Evolutionary conservation across 257 asterid species (phyloP).

Genomic region (Solanum ahanhuiri): DNA sequence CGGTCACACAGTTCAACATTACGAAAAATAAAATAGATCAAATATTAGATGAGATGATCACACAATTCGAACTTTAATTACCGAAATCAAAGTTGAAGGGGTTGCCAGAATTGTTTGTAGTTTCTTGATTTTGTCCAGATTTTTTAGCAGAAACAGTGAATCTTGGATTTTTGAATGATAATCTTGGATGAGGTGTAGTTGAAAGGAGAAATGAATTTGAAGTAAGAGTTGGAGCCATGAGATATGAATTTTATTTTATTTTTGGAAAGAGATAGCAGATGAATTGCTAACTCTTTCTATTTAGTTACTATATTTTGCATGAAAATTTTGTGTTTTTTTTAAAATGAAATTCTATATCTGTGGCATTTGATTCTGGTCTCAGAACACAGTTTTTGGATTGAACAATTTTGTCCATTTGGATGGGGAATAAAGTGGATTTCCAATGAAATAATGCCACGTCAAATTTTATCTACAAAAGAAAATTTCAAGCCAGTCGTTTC

Average conservation of each 20-base stretch:
- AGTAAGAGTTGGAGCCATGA: conserved; percentile 80
- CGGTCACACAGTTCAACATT: background rate
- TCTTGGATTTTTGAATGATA: conserved; percentile 20
- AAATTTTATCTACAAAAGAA: conserved; percentile 34
- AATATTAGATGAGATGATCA: background rate
- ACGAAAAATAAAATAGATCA: conserved; percentile 22
- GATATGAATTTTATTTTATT: background rate
- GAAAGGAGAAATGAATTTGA: conserved; percentile 59
- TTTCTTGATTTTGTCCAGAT: conserved; percentile 11
- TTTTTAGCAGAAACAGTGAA: conserved; percentile 43
- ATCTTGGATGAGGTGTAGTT: conserved; percentile 39
- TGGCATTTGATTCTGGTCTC: background rate
- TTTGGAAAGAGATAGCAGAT: conserved; percentile 1
- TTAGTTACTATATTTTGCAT: conserved; percentile 1
- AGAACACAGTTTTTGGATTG: background rate
- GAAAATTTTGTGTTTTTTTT: background rate
- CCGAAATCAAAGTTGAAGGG: conserved; percentile 59
- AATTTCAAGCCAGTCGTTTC: conserved; percentile 23
- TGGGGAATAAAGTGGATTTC: conserved; percentile 10
- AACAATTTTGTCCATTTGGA: conserved; percentile 7
- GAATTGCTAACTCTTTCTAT: conserved; percentile 3
- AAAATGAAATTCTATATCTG: background rate
- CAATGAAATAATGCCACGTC: conserved; percentile 47
- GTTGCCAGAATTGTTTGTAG: conserved; percentile 15
- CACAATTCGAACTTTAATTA: background rate